A percentile compares a stretch with the other conserved stretches of the same genome.
phyloP scores from a whole-genome alignment of 2,329 filamentous ascomycete genomes.

The Aspergillus texensis region DNA sequence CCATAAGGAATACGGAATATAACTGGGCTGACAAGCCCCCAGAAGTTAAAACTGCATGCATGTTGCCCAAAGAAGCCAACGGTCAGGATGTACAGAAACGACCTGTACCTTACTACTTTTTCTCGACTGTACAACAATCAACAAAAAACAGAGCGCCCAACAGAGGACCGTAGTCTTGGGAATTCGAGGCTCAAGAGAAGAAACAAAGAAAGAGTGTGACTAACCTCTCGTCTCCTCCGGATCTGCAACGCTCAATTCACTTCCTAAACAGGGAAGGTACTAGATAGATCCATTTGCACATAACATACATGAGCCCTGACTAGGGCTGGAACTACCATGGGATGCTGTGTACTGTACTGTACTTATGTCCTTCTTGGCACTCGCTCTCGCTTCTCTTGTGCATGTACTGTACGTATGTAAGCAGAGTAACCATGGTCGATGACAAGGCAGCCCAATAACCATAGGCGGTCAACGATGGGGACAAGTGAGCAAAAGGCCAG shows the following conservation, averaged over 20 bases:
- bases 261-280: not conserved
- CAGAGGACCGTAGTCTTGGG: not conserved
- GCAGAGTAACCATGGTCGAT: not conserved
- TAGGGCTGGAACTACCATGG: not conserved
- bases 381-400: not conserved
- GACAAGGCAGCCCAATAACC: slow-evolving; percentile 3
- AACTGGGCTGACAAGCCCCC: not conserved
- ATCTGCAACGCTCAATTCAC: not conserved
- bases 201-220: not conserved
- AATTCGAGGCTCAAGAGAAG: not conserved
- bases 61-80: slow-evolving; percentile 16
- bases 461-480: slow-evolving; percentile 1
- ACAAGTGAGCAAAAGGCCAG: slow-evolving; percentile 4
- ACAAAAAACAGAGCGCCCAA: not conserved
- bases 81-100: slow-evolving; percentile 1
- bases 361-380: not conserved
- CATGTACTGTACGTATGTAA: slow-evolving; percentile 2
- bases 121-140: not conserved
- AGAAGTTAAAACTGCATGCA: slow-evolving; percentile 10
- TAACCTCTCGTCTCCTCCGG: not conserved
- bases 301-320: not conserved
- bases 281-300: not conserved
- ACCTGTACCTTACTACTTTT: not conserved
- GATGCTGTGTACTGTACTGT: not conserved
- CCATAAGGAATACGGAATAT: not conserved